phyloP scores from a whole-genome alignment of 1,284 basidiomycete species.

The Ustilago hordei region DNA sequence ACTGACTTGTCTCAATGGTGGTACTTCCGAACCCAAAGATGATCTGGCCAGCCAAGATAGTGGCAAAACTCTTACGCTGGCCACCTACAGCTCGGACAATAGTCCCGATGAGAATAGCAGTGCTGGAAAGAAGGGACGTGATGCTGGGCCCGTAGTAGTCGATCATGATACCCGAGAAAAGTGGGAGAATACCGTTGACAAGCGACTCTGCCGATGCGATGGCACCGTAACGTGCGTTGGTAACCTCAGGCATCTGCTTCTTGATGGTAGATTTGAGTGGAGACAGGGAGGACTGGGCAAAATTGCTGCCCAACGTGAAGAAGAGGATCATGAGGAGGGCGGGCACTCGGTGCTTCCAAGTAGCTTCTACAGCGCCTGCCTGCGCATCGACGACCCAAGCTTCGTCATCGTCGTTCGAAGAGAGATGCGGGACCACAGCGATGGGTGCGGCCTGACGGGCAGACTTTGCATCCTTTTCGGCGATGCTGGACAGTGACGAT shows the following conservation, averaged over 20 bases:
- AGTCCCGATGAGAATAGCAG: constrained; percentile 67
- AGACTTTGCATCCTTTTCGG: constrained; percentile 11
- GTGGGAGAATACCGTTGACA: constrained; percentile 72
- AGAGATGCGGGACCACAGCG: constrained; percentile 11
- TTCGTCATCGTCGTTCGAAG: background rate
- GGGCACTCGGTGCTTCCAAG: constrained; percentile 36
- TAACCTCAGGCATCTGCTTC: constrained; percentile 69
- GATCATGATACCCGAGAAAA: constrained; percentile 71
- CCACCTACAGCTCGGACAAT: constrained; percentile 63
- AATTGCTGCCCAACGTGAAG: constrained; percentile 52
- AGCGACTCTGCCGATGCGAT: constrained; percentile 70
- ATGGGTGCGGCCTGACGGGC: background rate
- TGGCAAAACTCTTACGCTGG: constrained; percentile 37
- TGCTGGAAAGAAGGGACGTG: constrained; percentile 58
- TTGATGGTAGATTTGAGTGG: constrained; percentile 70
- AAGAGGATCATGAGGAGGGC: constrained; percentile 38
- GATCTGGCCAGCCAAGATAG: constrained; percentile 61
- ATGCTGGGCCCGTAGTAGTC: constrained; percentile 70
- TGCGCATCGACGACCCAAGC: constrained; percentile 15
- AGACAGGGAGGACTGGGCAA: constrained; percentile 54
- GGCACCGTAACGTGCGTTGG: constrained; percentile 75
- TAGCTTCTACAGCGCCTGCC: constrained; percentile 32
- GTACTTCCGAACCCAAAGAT: constrained; percentile 62
- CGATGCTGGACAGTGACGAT: constrained; percentile 7
- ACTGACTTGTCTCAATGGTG: constrained; percentile 66